These are phyloP conservation scores for Sequoiadendron giganteum DNA, from an alignment of 75 land plant genomes.

Conservation along the genomic window DNA sequence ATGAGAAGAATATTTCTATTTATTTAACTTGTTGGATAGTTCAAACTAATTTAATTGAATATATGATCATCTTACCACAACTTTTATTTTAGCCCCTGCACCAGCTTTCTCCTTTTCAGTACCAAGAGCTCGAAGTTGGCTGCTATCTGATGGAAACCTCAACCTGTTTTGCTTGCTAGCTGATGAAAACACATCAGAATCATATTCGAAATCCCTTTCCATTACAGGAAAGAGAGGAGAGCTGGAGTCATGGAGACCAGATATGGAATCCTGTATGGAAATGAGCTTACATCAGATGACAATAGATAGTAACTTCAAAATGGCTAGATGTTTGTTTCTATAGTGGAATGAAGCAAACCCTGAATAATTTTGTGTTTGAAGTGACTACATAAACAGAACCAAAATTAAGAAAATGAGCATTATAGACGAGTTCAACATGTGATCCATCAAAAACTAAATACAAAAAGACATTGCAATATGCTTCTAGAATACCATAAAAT, in stretches of 20 bases:
- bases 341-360: background rate
- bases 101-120: constrained; percentile 22
- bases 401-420: background rate
- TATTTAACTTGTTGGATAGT: background rate
- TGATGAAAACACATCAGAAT: constrained; percentile 14
- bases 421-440: background rate
- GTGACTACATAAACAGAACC: background rate
- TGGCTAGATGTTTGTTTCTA: background rate
- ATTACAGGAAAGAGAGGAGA: constrained; percentile 37
- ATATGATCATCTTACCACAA: constrained; percentile 34
- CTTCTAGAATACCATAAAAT: background rate
- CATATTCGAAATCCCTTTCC: constrained; percentile 47
- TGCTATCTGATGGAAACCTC: constrained; percentile 34
- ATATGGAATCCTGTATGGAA: constrained; percentile 27
- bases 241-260: constrained; percentile 30
- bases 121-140: constrained; percentile 14
- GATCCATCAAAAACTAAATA: background rate
- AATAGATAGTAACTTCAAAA: background rate
- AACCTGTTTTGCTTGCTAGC: constrained; percentile 22
- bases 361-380: background rate
- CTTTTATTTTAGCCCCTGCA: constrained; percentile 48
- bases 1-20: background rate
- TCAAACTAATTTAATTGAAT: background rate
- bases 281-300: background rate
- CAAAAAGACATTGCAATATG: background rate